Evolutionary conservation across 73 alveolate genomes (phyloP).

Genomic region (Symbiodinium pilosum): DNA sequence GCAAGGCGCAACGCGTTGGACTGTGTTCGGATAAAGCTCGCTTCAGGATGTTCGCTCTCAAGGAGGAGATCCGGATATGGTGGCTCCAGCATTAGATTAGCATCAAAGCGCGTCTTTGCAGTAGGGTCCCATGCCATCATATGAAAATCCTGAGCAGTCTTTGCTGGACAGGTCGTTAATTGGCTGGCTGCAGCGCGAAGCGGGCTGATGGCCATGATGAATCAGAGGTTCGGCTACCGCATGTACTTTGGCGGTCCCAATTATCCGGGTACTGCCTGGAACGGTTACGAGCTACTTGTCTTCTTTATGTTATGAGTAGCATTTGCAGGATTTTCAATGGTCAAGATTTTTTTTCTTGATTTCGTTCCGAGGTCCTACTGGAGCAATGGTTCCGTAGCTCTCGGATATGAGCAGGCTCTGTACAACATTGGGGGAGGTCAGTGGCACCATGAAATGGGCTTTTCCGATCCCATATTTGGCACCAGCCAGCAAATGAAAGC

Average conservation of each 20-base stretch:
- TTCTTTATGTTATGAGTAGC: background rate
- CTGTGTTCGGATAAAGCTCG: too few relatives aligned
- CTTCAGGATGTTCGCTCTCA: conserved; percentile 72
- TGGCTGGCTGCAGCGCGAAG: conserved; percentile 87
- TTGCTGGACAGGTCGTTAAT: conserved; percentile 41
- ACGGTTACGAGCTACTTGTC: conserved; percentile 40
- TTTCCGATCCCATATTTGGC: conserved; percentile 65
- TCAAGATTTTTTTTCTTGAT: too few relatives aligned
- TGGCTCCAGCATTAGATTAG: background rate
- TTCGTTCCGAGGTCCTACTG: conserved; percentile 20
- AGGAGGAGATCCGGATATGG: conserved; percentile 72
- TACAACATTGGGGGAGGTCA: conserved; percentile 67
- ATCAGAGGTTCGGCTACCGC: conserved; percentile 58
- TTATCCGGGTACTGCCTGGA: conserved; percentile 33
- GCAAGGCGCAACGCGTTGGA: too few relatives aligned
- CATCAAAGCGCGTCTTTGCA: too few relatives aligned
- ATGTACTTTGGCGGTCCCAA: conserved; percentile 86
- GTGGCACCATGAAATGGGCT: conserved; percentile 79
- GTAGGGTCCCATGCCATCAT: too few relatives aligned
- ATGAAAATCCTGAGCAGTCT: background rate
- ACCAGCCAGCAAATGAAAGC: background rate
- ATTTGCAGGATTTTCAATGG: too few relatives aligned
- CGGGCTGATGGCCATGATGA: conserved; percentile 72
- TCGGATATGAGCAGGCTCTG: background rate
- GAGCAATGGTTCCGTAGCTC: conserved; percentile 29